Evolutionary conservation across 805 yeast genomes (phyloP).

Genomic region (Zygosaccharomyces siamensis): DNA sequence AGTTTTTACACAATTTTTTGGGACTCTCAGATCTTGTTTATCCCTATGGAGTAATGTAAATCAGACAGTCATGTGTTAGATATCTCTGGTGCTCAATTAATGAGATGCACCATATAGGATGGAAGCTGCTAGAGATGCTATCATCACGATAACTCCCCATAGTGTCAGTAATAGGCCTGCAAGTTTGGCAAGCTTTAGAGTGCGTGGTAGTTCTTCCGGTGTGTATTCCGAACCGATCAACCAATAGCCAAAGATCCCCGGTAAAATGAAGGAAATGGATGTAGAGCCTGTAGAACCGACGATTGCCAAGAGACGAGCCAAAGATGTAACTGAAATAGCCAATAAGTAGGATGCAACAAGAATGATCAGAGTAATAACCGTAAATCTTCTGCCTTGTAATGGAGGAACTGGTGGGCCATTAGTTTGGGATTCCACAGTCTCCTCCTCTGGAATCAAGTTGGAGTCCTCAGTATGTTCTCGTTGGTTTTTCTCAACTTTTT

Average conservation of each 20-base stretch:
- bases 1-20: background rate
- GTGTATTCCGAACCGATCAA: conserved; percentile 23
- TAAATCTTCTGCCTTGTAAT: conserved; percentile 39
- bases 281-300: conserved; percentile 83
- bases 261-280: conserved; percentile 66
- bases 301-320: conserved; percentile 62
- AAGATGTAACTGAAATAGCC: conserved; percentile 57
- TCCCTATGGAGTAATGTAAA: conserved; percentile 2
- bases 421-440: conserved; percentile 25
- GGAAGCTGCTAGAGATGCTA: conserved; percentile 43
- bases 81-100: background rate
- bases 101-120: conserved; percentile 29
- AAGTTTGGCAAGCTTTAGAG: conserved; percentile 34
- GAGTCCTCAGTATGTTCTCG: conserved; percentile 5
- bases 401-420: conserved; percentile 11
- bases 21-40: background rate
- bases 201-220: conserved; percentile 19
- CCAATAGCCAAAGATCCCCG: conserved; percentile 64
- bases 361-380: conserved; percentile 45
- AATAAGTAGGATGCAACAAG: conserved; percentile 46
- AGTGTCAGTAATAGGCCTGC: conserved; percentile 38
- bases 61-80: background rate
- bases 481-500: conserved; percentile 7
- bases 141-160: conserved; percentile 51
- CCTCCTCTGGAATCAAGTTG: conserved; percentile 23